A percentile compares a stretch with the other conserved stretches of the same genome.
These are phyloP conservation scores for Nemania serpens DNA, from an alignment of 2,329 filamentous ascomycete species.

Conservation along the genomic window DNA sequence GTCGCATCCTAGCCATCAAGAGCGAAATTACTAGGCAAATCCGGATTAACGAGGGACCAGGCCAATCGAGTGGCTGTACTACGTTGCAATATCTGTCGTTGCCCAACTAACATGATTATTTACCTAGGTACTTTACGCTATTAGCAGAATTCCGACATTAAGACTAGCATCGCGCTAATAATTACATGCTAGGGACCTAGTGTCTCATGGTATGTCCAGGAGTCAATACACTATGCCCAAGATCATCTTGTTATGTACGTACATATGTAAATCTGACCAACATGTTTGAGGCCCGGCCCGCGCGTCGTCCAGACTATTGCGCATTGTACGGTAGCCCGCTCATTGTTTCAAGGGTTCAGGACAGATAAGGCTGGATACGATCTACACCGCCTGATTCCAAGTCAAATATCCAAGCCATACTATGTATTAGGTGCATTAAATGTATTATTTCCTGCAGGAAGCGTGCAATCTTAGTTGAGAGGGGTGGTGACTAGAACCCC, in stretches of 20 bases:
- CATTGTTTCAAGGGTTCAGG: slow-evolving; percentile 24
- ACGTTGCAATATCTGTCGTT: background rate
- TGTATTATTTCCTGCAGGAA: slow-evolving; percentile 24
- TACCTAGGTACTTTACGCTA: background rate
- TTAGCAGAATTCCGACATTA: slow-evolving; percentile 4
- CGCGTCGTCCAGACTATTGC: slow-evolving; percentile 8
- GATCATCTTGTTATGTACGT: slow-evolving; percentile 13
- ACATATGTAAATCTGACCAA: slow-evolving; percentile 22
- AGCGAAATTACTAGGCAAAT: slow-evolving; percentile 5
- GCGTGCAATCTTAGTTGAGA: slow-evolving; percentile 20
- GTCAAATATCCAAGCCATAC: slow-evolving; percentile 1
- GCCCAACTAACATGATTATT: too few relatives aligned
- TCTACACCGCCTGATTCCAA: slow-evolving; percentile 21
- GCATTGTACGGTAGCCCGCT: background rate
- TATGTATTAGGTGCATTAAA: slow-evolving; percentile 23
- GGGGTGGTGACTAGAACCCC: slow-evolving; percentile 21
- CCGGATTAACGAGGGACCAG: background rate
- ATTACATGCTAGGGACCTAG: background rate
- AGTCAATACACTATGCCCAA: slow-evolving; percentile 8
- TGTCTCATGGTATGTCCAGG: slow-evolving; percentile 15
- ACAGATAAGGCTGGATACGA: slow-evolving; percentile 24
- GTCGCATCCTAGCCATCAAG: background rate
- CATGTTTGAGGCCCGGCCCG: slow-evolving; percentile 8
- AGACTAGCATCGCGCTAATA: slow-evolving; percentile 10
- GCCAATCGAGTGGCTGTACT: background rate